Percentiles rank a stretch among this genome's conserved stretches.
These are phyloP conservation scores for Tagetes erecta DNA, from an alignment of 129 eudicot genomes.

Conservation along the genomic window DNA sequence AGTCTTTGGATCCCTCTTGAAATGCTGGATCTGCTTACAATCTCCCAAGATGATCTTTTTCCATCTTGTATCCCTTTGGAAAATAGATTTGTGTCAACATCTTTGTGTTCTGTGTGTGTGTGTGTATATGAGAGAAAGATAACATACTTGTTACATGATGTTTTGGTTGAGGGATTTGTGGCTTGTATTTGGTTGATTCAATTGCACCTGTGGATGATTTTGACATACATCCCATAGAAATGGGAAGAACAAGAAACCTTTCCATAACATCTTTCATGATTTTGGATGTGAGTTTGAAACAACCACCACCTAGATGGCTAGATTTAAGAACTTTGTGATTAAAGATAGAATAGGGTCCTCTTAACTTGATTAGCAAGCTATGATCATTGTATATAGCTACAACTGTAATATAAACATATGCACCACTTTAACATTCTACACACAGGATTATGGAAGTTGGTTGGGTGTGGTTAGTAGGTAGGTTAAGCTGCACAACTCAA, in stretches of 20 bases:
- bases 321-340: slow-evolving; percentile 28
- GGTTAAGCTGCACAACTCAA: slow-evolving; percentile 82
- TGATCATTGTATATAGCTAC: slow-evolving; percentile 44
- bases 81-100: not conserved
- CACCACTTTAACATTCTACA: slow-evolving; percentile 24
- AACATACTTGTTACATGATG: slow-evolving; percentile 39
- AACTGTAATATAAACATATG: slow-evolving; percentile 15
- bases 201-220: slow-evolving; percentile 47
- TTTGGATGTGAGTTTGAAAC: slow-evolving; percentile 4
- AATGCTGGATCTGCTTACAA: slow-evolving; percentile 41
- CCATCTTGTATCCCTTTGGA: slow-evolving; percentile 26
- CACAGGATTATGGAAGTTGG: slow-evolving; percentile 36
- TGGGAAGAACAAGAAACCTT: slow-evolving; percentile 59
- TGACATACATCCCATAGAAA: slow-evolving; percentile 64
- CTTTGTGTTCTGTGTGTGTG: not conserved
- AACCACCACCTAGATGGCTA: slow-evolving; percentile 7
- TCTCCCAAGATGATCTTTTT: slow-evolving; percentile 31
- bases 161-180: slow-evolving; percentile 33
- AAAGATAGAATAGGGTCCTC: slow-evolving; percentile 23
- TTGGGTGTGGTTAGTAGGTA: slow-evolving; percentile 60
- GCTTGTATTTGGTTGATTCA: slow-evolving; percentile 30
- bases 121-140: not conserved
- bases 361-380: slow-evolving; percentile 51
- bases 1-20: slow-evolving; percentile 51
- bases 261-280: slow-evolving; percentile 54